phyloP scores from a whole-genome alignment of 495 filamentous ascomycete species.

The Penicillium tannophilum region DNA sequence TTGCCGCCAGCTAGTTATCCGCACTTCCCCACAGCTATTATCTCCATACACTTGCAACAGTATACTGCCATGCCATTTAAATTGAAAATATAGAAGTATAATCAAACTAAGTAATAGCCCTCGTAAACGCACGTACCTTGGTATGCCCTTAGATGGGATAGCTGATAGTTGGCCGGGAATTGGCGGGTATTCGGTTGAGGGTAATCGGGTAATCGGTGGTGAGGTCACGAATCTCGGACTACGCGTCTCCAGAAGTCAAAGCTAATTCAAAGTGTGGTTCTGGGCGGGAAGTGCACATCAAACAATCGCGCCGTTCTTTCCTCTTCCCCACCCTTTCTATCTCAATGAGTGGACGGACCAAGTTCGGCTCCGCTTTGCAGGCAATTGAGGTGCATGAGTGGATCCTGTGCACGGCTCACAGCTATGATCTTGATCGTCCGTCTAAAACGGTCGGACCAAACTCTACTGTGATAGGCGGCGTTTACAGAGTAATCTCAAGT shows the following conservation, averaged over 20 bases:
- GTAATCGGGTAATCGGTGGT: neutral
- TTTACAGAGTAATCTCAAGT: neutral
- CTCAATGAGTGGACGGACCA: conserved; percentile 9
- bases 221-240: neutral
- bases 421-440: conserved; percentile 18
- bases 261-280: neutral
- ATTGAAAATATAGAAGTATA: no score
- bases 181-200: no score
- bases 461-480: neutral
- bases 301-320: no score
- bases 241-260: neutral
- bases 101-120: no score
- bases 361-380: conserved; percentile 4
- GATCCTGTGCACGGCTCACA: conserved; percentile 2
- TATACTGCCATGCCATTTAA: no score
- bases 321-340: neutral
- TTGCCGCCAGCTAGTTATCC: neutral
- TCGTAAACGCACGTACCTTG: no score
- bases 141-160: no score
- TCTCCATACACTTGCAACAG: neutral
- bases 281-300: neutral
- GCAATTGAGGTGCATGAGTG: conserved; percentile 23
- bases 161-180: no score
- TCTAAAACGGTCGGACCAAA: conserved; percentile 10
- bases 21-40: neutral